phyloP scores from a whole-genome alignment of 352 stramenopile species.

The Pythium pyrilobum region DNA sequence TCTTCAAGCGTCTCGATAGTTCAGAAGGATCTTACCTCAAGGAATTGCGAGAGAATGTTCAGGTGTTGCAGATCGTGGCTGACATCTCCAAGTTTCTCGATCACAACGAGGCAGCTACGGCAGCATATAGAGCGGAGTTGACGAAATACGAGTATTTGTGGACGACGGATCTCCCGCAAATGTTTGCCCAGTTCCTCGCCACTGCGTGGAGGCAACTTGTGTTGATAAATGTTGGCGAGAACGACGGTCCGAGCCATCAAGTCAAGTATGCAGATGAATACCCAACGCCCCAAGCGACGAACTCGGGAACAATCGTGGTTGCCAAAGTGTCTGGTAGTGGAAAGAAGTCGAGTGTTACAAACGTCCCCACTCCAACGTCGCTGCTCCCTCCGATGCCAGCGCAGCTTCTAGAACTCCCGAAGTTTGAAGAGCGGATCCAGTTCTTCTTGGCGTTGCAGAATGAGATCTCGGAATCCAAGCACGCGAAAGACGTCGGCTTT shows the following conservation, averaged over 20 bases:
- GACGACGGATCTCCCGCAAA: slow-evolving; percentile 85
- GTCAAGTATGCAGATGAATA: slow-evolving; percentile 21
- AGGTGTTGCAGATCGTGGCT: slow-evolving; percentile 69
- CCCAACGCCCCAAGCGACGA: not conserved
- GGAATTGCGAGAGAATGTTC: slow-evolving; percentile 81
- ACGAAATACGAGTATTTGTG: slow-evolving; percentile 91
- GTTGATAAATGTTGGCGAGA: not conserved
- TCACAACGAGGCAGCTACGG: slow-evolving; percentile 62
- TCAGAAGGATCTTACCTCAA: slow-evolving; percentile 86
- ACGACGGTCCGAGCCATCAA: slow-evolving; percentile 1
- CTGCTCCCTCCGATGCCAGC: slow-evolving; percentile 51
- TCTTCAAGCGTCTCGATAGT: slow-evolving; percentile 85
- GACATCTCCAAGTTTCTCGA: slow-evolving; percentile 82
- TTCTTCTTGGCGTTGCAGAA: slow-evolving; percentile 85
- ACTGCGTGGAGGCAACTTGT: slow-evolving; percentile 40
- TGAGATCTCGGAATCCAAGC: slow-evolving; percentile 87
- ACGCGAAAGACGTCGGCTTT: slow-evolving; percentile 86
- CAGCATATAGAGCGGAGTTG: slow-evolving; percentile 61
- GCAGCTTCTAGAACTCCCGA: slow-evolving; percentile 66
- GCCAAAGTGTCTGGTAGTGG: not conserved
- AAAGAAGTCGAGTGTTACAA: slow-evolving; percentile 3
- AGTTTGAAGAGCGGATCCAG: slow-evolving; percentile 90
- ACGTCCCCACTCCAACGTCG: not conserved
- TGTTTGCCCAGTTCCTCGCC: slow-evolving; percentile 82
- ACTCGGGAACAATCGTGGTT: not conserved